phyloP scores from a whole-genome alignment of 2,329 filamentous ascomycete genomes.

The Zymoseptoria crescenta region DNA sequence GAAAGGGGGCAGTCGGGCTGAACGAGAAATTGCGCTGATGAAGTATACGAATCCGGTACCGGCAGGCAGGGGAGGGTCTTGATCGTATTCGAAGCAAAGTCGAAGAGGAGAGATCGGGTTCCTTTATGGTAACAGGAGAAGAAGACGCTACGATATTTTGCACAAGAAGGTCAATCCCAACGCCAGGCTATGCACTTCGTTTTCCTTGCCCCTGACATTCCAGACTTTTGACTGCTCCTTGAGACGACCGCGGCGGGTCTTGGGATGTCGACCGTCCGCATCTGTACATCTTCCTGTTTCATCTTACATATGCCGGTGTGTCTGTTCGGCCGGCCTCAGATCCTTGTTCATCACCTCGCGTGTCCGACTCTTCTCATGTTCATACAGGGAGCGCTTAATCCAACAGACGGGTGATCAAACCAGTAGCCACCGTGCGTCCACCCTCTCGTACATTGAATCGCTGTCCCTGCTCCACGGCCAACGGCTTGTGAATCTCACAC shows the following conservation, averaged over 20 bases:
- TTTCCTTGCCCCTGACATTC: background rate
- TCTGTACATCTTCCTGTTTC: background rate
- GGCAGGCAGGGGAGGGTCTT: background rate
- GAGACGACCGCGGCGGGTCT: no score
- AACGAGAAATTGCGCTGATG: no score
- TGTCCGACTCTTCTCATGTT: background rate
- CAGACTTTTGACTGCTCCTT: no score
- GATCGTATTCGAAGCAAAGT: background rate
- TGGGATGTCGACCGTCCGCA: no score
- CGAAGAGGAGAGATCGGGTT: background rate
- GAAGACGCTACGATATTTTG: background rate
- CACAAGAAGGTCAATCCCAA: background rate
- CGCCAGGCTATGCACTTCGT: background rate
- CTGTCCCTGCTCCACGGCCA: conserved; percentile 84
- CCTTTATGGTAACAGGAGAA: background rate
- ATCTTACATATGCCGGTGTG: background rate
- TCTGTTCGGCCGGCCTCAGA: background rate
- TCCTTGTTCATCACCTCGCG: no score
- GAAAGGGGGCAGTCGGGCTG: no score
- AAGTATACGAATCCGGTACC: no score
- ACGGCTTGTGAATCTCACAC: conserved; percentile 72
- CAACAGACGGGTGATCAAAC: conserved; percentile 33
- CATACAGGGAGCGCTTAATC: conserved; percentile 21
- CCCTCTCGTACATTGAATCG: conserved; percentile 98
- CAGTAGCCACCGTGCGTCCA: conserved; percentile 52